Conservation (phyloP, 2,329 filamentous ascomycete species). For the Blastomyces emzantsi region DNA sequence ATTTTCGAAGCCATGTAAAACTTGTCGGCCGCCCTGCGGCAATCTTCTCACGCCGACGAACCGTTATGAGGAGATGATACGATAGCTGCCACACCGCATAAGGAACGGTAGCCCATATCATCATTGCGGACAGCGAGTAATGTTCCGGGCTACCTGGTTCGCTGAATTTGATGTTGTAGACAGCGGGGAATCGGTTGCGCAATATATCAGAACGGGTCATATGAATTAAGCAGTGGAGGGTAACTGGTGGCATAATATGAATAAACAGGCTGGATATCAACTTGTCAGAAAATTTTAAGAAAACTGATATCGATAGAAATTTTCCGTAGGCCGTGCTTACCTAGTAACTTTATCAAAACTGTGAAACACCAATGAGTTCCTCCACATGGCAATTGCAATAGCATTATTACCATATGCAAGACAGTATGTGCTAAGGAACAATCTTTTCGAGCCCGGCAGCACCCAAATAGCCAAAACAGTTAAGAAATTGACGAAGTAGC, state of each 20-base stretch:
- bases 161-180: constrained; percentile 68
- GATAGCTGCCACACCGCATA: constrained; percentile 87
- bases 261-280: constrained; percentile 65
- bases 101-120: constrained; percentile 86
- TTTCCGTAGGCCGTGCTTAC: constrained; percentile 33
- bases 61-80: constrained; percentile 93
- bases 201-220: constrained; percentile 60
- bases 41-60: constrained; percentile 91
- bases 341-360: constrained; percentile 97
- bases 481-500: constrained; percentile 95
- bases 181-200: constrained; percentile 65
- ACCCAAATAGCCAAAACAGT: constrained; percentile 75
- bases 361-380: constrained; percentile 96
- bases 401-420: constrained; percentile 95
- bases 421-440: constrained; percentile 89
- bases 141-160: constrained; percentile 63
- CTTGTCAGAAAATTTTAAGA: neutral
- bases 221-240: constrained; percentile 87
- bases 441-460: constrained; percentile 79
- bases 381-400: constrained; percentile 97
- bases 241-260: constrained; percentile 96
- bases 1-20: constrained; percentile 92
- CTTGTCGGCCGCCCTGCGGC: constrained; percentile 90
- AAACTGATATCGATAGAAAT: constrained; percentile 15
- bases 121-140: constrained; percentile 75